Evolutionary conservation across 768 basidiomycete genomes (phyloP).

Genomic region (Russula emetica): DNA sequence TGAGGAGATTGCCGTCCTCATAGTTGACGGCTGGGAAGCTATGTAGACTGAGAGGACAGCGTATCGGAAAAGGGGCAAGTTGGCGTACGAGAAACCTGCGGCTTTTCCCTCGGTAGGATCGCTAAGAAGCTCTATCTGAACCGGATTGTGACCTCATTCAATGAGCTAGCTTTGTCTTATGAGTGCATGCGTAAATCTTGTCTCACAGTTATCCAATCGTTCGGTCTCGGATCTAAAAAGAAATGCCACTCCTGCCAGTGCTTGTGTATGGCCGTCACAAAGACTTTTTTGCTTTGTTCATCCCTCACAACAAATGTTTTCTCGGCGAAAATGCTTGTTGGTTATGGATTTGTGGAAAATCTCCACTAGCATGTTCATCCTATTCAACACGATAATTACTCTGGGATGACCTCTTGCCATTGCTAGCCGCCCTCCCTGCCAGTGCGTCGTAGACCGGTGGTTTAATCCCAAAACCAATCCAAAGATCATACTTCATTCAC

Average conservation of each 20-base stretch:
- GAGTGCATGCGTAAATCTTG: neutral
- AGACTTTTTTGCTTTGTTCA: neutral
- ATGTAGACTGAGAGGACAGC: conserved; percentile 12
- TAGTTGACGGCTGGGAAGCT: conserved; percentile 97
- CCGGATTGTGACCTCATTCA: neutral
- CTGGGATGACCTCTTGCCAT: neutral
- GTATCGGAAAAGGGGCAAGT: neutral
- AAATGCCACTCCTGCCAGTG: neutral
- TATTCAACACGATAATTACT: neutral
- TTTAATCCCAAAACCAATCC: neutral
- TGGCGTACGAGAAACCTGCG: conserved; percentile 71
- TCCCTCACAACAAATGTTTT: neutral
- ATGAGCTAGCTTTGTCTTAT: neutral
- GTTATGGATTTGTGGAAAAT: conserved; percentile 10
- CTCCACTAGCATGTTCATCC: neutral
- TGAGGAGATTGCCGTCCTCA: conserved; percentile 72
- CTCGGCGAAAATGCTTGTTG: neutral
- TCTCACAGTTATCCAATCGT: neutral
- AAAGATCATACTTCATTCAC: neutral
- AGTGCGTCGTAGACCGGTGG: conserved; percentile 13
- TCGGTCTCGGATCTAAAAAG: neutral
- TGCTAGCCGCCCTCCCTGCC: neutral
- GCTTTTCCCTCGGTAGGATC: conserved; percentile 93
- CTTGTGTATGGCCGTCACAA: neutral
- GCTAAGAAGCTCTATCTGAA: conserved; percentile 82